These are phyloP conservation scores for Aspergillus indologenus DNA, from an alignment of 495 filamentous ascomycete genomes.

Conservation along the genomic window DNA sequence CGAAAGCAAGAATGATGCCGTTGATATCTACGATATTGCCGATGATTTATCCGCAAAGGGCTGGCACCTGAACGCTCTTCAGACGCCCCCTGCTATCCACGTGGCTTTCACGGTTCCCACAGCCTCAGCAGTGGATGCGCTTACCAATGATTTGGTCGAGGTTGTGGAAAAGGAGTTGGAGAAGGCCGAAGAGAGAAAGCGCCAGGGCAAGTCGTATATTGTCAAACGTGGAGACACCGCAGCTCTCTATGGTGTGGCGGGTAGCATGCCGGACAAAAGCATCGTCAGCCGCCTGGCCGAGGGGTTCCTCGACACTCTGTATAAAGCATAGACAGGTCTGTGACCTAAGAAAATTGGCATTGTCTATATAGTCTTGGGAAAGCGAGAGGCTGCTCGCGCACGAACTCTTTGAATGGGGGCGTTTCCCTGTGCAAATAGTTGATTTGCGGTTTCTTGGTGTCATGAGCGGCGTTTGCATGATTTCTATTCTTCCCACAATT, in stretches of 20 bases:
- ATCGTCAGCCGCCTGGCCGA: constrained; percentile 86
- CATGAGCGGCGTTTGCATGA: not conserved
- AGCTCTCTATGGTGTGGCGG: constrained; percentile 92
- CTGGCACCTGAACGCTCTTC: constrained; percentile 95
- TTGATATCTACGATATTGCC: constrained; percentile 86
- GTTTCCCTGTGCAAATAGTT: constrained; percentile 2
- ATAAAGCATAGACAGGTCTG: constrained; percentile 67
- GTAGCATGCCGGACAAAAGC: constrained; percentile 91
- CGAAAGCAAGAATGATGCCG: constrained; percentile 58
- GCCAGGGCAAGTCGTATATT: constrained; percentile 55
- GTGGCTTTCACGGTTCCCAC: constrained; percentile 92
- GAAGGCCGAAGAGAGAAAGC: constrained; percentile 71
- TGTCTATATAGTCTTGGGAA: constrained; percentile 15
- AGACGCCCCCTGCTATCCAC: constrained; percentile 90
- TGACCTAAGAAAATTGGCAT: constrained; percentile 3
- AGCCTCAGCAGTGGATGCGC: constrained; percentile 69
- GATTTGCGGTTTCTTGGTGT: constrained; percentile 10
- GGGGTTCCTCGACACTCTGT: constrained; percentile 92
- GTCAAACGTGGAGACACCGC: constrained; percentile 65
- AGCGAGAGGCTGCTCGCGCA: not conserved
- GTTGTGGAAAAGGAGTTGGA: constrained; percentile 75
- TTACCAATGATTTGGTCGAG: constrained; percentile 72
- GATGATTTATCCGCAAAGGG: constrained; percentile 77
- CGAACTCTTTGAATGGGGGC: not conserved
- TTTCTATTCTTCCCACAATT: not conserved